These are phyloP conservation scores for Xylariaceae sp. DNA, from an alignment of 2,329 filamentous ascomycete species.

Conservation along the genomic window DNA sequence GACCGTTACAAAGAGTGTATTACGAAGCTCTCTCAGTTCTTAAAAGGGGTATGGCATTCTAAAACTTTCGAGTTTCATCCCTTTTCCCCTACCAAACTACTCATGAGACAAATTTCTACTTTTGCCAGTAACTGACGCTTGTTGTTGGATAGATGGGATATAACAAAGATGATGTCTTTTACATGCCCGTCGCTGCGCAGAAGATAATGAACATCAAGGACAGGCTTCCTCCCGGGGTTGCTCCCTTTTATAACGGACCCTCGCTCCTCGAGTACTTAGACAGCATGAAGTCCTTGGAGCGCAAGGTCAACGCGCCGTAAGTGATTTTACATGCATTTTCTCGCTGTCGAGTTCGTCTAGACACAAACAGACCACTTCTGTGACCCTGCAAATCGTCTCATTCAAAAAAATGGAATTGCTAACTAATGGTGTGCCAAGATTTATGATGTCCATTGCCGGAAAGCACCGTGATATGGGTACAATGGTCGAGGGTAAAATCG, in stretches of 20 bases:
- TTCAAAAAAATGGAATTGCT: neutral
- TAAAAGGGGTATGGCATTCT: slow-evolving; percentile 57
- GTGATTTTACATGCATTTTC: neutral
- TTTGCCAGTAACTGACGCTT: neutral
- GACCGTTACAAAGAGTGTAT: slow-evolving; percentile 91
- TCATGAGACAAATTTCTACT: too few species aligned
- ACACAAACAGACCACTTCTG: neutral
- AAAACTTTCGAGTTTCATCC: neutral
- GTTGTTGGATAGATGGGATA: slow-evolving; percentile 61
- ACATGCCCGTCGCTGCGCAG: slow-evolving; percentile 95
- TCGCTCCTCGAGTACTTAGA: slow-evolving; percentile 96
- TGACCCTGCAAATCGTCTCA: neutral
- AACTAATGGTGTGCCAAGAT: slow-evolving; percentile 36
- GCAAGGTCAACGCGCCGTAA: slow-evolving; percentile 83
- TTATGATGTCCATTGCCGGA: slow-evolving; percentile 97
- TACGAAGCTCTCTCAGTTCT: slow-evolving; percentile 78
- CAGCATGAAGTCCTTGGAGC: slow-evolving; percentile 84
- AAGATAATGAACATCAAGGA: slow-evolving; percentile 83
- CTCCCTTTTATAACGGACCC: slow-evolving; percentile 82
- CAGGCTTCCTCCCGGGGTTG: slow-evolving; percentile 69
- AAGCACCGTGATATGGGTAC: slow-evolving; percentile 98
- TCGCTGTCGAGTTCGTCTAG: neutral
- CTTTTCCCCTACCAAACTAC: neutral
- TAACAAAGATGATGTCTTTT: slow-evolving; percentile 90
- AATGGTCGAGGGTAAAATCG: slow-evolving; percentile 95